Evolutionary conservation across 1,284 basidiomycete species (phyloP).

Genomic region (Heliocybe sulcata): DNA sequence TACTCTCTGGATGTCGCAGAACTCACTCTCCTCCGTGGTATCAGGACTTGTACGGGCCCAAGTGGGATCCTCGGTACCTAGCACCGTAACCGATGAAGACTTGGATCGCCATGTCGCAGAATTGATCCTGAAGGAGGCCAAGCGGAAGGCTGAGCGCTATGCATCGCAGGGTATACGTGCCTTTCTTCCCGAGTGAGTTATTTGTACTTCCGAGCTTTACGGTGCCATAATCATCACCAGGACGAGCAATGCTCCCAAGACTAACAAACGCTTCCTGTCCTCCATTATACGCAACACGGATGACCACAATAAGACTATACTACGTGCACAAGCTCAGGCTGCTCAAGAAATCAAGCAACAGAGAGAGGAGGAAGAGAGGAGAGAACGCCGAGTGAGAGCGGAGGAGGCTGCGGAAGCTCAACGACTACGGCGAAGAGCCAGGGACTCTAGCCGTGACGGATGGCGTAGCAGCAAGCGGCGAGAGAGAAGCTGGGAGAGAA

Average conservation of each 20-base stretch:
- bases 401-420: constrained; percentile 66
- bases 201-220: constrained; percentile 6
- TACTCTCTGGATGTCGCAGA: constrained; percentile 23
- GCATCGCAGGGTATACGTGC: constrained; percentile 60
- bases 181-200: constrained; percentile 41
- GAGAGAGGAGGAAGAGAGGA: constrained; percentile 54
- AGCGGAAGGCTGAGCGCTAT: constrained; percentile 77
- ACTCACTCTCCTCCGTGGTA: constrained; percentile 76
- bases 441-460: constrained; percentile 22
- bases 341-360: constrained; percentile 66
- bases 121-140: constrained; percentile 84
- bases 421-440: constrained; percentile 37
- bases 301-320: constrained; percentile 83
- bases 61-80: constrained; percentile 63
- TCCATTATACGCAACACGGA: constrained; percentile 87
- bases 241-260: constrained; percentile 64
- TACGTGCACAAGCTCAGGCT: constrained; percentile 69
- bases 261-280: constrained; percentile 90
- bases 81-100: constrained; percentile 70
- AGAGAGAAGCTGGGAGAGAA: constrained; percentile 30
- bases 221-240: too few species aligned
- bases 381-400: constrained; percentile 52
- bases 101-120: constrained; percentile 86
- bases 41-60: constrained; percentile 78
- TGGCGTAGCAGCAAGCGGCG: constrained; percentile 21